These are phyloP conservation scores for Backusella tuberculispora DNA, from an alignment of 192 early-diverging fungal species.

Conservation along the genomic window DNA sequence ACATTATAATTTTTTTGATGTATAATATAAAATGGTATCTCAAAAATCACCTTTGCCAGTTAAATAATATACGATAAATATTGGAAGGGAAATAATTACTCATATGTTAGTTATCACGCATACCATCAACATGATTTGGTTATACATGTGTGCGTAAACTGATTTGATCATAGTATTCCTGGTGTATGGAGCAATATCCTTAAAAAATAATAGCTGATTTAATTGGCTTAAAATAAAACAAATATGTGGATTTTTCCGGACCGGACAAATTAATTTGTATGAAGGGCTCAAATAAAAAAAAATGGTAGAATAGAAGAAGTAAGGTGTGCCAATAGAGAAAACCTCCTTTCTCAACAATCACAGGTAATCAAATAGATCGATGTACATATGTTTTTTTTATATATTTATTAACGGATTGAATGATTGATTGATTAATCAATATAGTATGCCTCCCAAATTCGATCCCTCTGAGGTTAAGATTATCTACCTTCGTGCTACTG, in stretches of 20 bases:
- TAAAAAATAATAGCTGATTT: too few relatives aligned
- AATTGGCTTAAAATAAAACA: not conserved
- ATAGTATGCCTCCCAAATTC: constrained; percentile 78
- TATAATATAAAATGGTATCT: too few relatives aligned
- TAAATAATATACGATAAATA: too few relatives aligned
- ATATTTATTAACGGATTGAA: constrained; percentile 5
- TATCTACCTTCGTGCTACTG: constrained; percentile 95
- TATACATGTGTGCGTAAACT: too few relatives aligned
- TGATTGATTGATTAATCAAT: not conserved
- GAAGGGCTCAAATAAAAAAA: not conserved
- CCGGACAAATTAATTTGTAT: not conserved
- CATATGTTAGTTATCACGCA: too few relatives aligned
- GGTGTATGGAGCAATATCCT: too few relatives aligned
- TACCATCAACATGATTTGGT: too few relatives aligned
- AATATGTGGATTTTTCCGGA: not conserved
- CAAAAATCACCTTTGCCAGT: too few relatives aligned
- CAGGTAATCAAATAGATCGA: not conserved
- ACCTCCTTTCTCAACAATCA: constrained; percentile 7
- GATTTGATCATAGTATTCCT: too few relatives aligned
- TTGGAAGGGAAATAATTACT: too few relatives aligned
- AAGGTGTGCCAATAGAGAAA: constrained; percentile 5
- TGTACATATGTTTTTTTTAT: not conserved
- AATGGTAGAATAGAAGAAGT: not conserved
- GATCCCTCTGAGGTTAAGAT: constrained; percentile 81
- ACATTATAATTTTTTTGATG: too few relatives aligned